Evolutionary conservation across 495 filamentous ascomycete genomes (phyloP).

Genomic region (Xylaria scruposa): DNA sequence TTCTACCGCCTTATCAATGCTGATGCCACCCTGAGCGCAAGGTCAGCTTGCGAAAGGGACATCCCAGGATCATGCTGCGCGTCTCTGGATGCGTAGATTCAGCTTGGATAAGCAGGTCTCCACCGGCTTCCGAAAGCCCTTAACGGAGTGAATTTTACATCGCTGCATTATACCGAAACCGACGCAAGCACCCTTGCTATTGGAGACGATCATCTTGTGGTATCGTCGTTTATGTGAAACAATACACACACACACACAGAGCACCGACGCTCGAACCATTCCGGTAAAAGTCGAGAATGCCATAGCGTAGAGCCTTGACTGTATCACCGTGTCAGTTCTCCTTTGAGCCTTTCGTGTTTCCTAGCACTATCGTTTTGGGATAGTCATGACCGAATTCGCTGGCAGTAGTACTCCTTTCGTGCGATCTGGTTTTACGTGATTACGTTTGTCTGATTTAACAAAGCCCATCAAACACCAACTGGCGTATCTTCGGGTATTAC

Average conservation of each 20-base stretch:
- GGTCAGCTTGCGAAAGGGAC: neutral
- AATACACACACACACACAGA: neutral
- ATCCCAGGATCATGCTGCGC: conserved; percentile 1
- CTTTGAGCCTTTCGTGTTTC: conserved; percentile 34
- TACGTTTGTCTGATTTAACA: conserved; percentile 15
- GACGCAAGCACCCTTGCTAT: neutral
- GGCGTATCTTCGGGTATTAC: conserved; percentile 27
- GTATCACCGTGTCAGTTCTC: conserved; percentile 33
- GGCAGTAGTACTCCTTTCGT: conserved; percentile 31
- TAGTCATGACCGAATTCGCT: conserved; percentile 34
- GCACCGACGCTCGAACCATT: conserved; percentile 17
- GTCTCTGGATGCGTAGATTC: neutral
- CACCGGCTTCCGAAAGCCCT: neutral
- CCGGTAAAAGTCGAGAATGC: conserved; percentile 37
- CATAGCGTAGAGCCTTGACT: conserved; percentile 33
- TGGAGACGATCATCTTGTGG: conserved; percentile 8
- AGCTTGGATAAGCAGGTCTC: neutral
- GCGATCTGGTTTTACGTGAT: neutral
- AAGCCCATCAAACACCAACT: conserved; percentile 10
- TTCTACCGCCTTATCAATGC: neutral
- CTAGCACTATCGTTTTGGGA: conserved; percentile 37
- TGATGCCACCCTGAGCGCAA: conserved; percentile 7
- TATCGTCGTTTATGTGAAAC: conserved; percentile 27
- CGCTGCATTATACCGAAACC: conserved; percentile 9
- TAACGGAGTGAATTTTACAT: neutral